Evolutionary conservation across 2,329 filamentous ascomycete genomes (phyloP), one percentile per base, ranked within the genome.

Genomic region (Ploettnerulaceae sp.): DNA sequence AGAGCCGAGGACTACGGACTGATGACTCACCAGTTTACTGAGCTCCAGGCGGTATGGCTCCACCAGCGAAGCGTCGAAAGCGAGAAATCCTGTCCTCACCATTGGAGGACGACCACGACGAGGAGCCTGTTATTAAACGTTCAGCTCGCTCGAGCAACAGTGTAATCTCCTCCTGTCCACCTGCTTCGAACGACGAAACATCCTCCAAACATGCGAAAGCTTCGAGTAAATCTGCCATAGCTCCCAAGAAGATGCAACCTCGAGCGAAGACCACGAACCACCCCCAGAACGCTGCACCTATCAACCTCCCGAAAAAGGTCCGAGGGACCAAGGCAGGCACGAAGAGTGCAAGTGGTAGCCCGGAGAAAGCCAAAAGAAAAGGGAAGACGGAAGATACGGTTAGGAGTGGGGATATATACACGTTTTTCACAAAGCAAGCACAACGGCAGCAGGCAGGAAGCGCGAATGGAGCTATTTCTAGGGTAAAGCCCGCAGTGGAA

Each of bases 341-440:
- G 53, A 62, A 57, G 45, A 64, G 51, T 52, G 55, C 44, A 52
- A 74, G 68, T 49, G 62, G 66, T 12, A 77, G 74, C 51, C 74
- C 75, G 0, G 65, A 71, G 47, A 73, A 72, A 55, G 45, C 56
- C 45, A 66, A 59, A 48, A 53, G 54, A 33, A 65, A 57, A 66
- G 60, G 58, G n/a, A 73, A 70, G 49, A 35, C 62, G 5, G 70
- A 71, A 5, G 74, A 76, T 42, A 77, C 71, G 53, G 72, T 71
- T 4, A 77, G 74, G 51, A 74, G 73, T 5, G 77, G 71, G 3
- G 74, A 83, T 55, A 67, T 84, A 11, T 69, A 74, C 57, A 71
- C 75, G 0, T 69, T 83, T 14, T 84, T 84, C 55, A 80, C 78
- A 14, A 80, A 72, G 39, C 80, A 84, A 60, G 73, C 73, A 6